Evolutionary conservation across 1,284 basidiomycete species (phyloP).

Genomic region (Irpex lacteus): DNA sequence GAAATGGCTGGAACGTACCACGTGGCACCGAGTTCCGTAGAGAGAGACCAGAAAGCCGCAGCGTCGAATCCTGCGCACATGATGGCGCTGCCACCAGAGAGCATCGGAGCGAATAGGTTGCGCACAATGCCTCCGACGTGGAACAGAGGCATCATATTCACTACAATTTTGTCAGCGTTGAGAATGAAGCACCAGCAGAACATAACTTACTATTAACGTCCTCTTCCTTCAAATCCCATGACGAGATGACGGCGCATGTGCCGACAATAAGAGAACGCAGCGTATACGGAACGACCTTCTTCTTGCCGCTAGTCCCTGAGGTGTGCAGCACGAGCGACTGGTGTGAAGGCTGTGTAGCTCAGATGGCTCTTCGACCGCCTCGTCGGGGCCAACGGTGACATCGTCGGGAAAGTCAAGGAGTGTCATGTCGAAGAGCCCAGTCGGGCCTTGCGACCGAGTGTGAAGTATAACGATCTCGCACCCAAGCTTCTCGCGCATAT

Average conservation of each 20-base stretch:
- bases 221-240: slow-evolving; percentile 48
- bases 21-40: slow-evolving; percentile 42
- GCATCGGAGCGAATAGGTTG: slow-evolving; percentile 58
- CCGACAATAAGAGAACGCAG: slow-evolving; percentile 58
- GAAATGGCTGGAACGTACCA: slow-evolving; percentile 37
- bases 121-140: slow-evolving; percentile 67
- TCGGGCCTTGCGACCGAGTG: slow-evolving; percentile 1
- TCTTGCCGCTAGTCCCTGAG: slow-evolving; percentile 63
- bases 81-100: slow-evolving; percentile 56
- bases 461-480: slow-evolving; percentile 24
- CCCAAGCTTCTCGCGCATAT: slow-evolving; percentile 31
- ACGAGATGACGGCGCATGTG: slow-evolving; percentile 53
- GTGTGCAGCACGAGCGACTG: slow-evolving; percentile 59
- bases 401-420: slow-evolving; percentile 1
- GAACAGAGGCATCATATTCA: slow-evolving; percentile 70
- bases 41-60: slow-evolving; percentile 56
- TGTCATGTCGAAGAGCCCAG: slow-evolving; percentile 5
- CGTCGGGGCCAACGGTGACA: neutral
- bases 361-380: slow-evolving; percentile 16
- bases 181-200: neutral
- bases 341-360: slow-evolving; percentile 37
- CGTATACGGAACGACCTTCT: slow-evolving; percentile 59
- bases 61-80: slow-evolving; percentile 61
- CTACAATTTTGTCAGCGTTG: slow-evolving; percentile 19
- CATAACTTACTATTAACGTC: slow-evolving; percentile 42